Conservation (phyloP, 257 asterid genomes). For the Ocimum tenuiflorum region DNA sequence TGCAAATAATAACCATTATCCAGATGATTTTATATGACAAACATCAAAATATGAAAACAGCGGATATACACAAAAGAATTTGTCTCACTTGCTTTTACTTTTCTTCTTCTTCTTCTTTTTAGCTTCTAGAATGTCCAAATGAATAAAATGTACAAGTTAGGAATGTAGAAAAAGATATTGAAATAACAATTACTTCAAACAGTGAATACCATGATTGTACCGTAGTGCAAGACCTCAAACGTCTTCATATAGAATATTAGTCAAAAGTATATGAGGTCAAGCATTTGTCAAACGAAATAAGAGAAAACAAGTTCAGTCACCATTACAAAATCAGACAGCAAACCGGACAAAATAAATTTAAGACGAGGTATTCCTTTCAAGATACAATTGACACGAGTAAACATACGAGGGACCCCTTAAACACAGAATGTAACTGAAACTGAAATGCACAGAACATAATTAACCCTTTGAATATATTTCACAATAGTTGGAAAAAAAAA, state of each 20-base stretch:
- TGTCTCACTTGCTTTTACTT: slow-evolving; percentile 81
- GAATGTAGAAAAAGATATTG: neutral
- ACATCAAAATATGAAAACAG: neutral
- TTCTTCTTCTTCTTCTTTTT: slow-evolving; percentile 95
- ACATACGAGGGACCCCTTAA: neutral
- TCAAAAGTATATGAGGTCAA: neutral
- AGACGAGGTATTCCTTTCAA: neutral
- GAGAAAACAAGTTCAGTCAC: neutral
- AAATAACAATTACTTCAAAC: slow-evolving; percentile 1
- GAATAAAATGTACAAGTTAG: slow-evolving; percentile 16
- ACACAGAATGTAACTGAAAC: neutral
- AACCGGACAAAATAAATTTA: neutral
- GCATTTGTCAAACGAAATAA: neutral
- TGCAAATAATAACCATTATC: slow-evolving; percentile 21
- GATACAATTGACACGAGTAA: neutral
- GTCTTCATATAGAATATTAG: neutral
- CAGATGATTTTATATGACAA: neutral
- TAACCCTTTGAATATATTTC: neutral
- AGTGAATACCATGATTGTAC: neutral
- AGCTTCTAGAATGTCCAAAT: slow-evolving; percentile 49
- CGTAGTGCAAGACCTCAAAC: neutral
- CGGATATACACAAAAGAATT: neutral
- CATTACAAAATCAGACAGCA: neutral
- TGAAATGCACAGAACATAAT: neutral
- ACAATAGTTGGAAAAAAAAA: neutral